Percentiles rank a stretch among this genome's conserved stretches.
Evolutionary conservation across 768 basidiomycete genomes (phyloP).

Genomic region (Lenzites betulinus): DNA sequence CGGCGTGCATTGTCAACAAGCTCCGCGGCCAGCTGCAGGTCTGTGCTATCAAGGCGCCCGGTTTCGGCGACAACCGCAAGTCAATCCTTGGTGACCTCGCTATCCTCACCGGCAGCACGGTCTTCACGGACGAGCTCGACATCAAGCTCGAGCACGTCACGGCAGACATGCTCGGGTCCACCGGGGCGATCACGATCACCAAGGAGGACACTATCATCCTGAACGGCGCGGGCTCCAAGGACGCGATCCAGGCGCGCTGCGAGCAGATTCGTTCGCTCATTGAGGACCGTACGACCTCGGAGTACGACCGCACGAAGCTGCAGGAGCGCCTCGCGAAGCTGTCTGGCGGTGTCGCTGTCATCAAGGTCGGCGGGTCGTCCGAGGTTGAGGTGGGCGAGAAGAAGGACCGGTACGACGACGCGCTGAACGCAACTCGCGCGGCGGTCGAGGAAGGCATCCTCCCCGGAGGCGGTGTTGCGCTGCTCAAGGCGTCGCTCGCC

Average conservation of each 20-base stretch:
- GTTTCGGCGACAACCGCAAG: slow-evolving; percentile 99
- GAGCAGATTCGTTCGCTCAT: slow-evolving; percentile 92
- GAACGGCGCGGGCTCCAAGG: slow-evolving; percentile 92
- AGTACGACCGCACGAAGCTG: slow-evolving; percentile 93
- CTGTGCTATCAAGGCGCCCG: slow-evolving; percentile 93
- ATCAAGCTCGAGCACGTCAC: slow-evolving; percentile 95
- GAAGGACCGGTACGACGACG: slow-evolving; percentile 98
- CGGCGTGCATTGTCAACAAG: slow-evolving; percentile 98
- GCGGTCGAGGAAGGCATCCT: slow-evolving; percentile 99
- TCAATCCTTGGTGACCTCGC: slow-evolving; percentile 95
- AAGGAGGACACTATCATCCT: slow-evolving; percentile 98
- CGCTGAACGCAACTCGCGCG: slow-evolving; percentile 95
- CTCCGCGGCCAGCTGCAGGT: slow-evolving; percentile 97
- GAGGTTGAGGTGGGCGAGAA: slow-evolving; percentile 99
- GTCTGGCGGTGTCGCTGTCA: slow-evolving; percentile 95
- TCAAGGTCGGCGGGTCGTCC: slow-evolving; percentile 91
- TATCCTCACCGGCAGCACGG: slow-evolving; percentile 96
- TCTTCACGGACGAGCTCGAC: slow-evolving; percentile 91
- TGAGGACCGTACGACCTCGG: slow-evolving; percentile 80
- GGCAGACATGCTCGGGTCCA: slow-evolving; percentile 84
- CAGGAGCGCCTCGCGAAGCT: slow-evolving; percentile 98
- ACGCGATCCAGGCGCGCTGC: slow-evolving; percentile 87
- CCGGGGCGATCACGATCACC: slow-evolving; percentile 90
- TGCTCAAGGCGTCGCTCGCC: slow-evolving; percentile 81
- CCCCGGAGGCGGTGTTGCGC: slow-evolving; percentile 93